These are phyloP conservation scores for Trichoderma koningiopsis DNA, from an alignment of 2,329 filamentous ascomycete species.

Conservation along the genomic window DNA sequence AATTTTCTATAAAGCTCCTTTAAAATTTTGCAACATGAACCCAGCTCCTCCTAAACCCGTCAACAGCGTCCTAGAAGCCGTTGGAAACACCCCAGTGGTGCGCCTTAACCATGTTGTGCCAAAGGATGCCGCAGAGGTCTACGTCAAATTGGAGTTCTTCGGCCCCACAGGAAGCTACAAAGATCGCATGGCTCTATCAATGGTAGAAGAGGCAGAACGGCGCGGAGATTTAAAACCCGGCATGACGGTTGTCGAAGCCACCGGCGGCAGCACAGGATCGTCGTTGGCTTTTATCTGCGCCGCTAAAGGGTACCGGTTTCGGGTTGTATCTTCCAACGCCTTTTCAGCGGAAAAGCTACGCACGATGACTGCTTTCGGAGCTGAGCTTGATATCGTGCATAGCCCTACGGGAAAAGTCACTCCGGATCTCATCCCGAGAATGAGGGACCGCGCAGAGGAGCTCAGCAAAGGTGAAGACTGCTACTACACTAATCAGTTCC, in stretches of 20 bases:
- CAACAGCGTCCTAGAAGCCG: not conserved
- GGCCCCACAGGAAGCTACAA: conserved; percentile 3
- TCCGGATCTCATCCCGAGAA: conserved; percentile 19
- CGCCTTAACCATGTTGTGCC: conserved; percentile 7
- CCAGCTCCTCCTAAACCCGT: not conserved
- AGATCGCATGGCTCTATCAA: conserved; percentile 1
- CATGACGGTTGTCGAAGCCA: conserved; percentile 14
- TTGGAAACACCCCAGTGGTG: conserved; percentile 1
- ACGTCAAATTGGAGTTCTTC: not conserved
- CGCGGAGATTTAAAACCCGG: conserved; percentile 8
- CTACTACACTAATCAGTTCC: conserved; percentile 25
- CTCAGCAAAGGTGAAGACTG: not conserved
- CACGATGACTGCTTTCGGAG: conserved; percentile 27
- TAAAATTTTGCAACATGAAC: not conserved
- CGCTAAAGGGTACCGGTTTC: not conserved
- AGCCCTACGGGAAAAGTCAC: conserved; percentile 25
- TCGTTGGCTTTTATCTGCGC: not conserved
- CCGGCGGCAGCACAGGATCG: conserved; percentile 4
- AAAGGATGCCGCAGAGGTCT: conserved; percentile 1
- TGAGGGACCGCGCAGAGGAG: not conserved
- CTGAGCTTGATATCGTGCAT: conserved; percentile 22
- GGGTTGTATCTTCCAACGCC: conserved; percentile 1
- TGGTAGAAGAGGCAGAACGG: conserved; percentile 10
- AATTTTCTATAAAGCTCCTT: not conserved
- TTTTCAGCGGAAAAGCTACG: conserved; percentile 27